Conservation (phyloP, 2,329 filamentous ascomycete genomes). For the Neonectria coccinea region DNA sequence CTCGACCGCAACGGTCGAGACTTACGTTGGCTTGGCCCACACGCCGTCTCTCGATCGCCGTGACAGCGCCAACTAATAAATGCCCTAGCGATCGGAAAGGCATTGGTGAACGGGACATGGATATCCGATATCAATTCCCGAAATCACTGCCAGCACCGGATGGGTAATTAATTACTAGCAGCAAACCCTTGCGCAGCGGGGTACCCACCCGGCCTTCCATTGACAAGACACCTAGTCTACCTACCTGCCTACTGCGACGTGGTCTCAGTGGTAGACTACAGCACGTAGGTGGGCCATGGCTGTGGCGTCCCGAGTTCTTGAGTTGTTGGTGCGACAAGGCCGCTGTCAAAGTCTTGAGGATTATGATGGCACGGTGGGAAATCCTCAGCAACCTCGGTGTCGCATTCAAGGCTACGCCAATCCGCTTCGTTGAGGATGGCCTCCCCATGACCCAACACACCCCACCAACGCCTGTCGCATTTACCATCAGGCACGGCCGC, state of each 20-base stretch:
- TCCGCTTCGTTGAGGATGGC: background rate
- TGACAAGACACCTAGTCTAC: background rate
- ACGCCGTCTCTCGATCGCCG: slow-evolving; percentile 25
- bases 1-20: slow-evolving; percentile 30
- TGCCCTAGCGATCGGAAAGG: slow-evolving; percentile 29
- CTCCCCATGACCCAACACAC: too few relatives aligned
- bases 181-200: background rate
- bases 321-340: slow-evolving; percentile 8
- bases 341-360: background rate
- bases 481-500: background rate
- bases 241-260: background rate
- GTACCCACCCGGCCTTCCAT: background rate
- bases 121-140: slow-evolving; percentile 1
- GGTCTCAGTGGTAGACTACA: too few relatives aligned
- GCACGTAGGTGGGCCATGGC: background rate
- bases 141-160: background rate
- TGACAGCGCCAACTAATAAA: slow-evolving; percentile 3
- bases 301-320: slow-evolving; percentile 14
- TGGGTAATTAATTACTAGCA: background rate
- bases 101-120: background rate
- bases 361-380: background rate
- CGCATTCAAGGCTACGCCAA: slow-evolving; percentile 2
- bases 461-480: background rate
- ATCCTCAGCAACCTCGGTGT: background rate
- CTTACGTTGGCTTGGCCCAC: slow-evolving; percentile 13